These are phyloP conservation scores for Eucalyptus tenuipes DNA, from an alignment of 345 rosid species.

Conservation along the genomic window DNA sequence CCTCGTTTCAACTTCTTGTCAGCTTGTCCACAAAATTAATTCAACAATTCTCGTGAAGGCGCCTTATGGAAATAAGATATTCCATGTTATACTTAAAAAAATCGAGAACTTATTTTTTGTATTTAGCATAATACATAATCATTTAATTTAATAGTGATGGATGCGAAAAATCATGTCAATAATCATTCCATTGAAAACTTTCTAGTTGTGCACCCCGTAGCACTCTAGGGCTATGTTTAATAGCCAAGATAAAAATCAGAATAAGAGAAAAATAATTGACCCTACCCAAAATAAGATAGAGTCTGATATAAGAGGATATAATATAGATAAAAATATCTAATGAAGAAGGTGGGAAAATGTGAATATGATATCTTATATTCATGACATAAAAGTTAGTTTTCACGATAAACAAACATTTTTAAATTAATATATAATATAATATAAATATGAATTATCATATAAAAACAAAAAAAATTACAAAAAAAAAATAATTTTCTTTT, in stretches of 20 bases:
- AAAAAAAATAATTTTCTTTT: too few relatives aligned
- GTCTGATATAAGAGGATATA: not conserved
- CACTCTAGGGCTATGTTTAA: not conserved
- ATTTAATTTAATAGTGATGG: not conserved
- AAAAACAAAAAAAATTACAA: too few relatives aligned
- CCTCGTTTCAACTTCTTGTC: not conserved
- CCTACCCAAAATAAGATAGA: not conserved
- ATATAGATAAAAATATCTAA: too few relatives aligned
- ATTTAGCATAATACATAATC: not conserved
- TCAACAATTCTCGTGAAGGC: not conserved
- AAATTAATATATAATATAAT: too few relatives aligned
- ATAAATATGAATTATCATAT: too few relatives aligned
- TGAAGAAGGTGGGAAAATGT: accelerated
- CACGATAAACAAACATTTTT: not conserved
- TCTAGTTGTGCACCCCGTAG: not conserved
- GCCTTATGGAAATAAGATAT: not conserved
- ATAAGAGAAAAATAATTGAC: too few relatives aligned
- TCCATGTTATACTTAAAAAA: not conserved
- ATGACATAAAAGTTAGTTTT: too few relatives aligned
- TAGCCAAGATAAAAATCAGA: too few relatives aligned
- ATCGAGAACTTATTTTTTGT: not conserved
- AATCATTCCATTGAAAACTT: not conserved
- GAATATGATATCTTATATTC: not conserved
- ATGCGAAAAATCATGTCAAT: not conserved
- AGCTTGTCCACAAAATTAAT: not conserved